Evolutionary conservation across 1,284 basidiomycete genomes (phyloP).

Genomic region (Melanopsichium pennsylvanicum): DNA sequence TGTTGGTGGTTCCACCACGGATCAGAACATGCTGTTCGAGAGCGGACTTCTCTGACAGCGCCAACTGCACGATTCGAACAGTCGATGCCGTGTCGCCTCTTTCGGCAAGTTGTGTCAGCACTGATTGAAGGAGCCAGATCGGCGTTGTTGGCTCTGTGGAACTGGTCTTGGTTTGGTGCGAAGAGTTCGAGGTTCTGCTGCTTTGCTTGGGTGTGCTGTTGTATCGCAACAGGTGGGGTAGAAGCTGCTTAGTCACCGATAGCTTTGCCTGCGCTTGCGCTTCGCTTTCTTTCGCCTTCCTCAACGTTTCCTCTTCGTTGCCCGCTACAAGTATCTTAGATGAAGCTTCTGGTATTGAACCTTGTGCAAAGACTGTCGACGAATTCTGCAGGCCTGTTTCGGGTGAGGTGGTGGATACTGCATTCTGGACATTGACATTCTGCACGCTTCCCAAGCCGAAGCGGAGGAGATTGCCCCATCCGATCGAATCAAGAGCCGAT

Average conservation of each 20-base stretch:
- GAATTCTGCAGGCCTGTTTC: too few species aligned
- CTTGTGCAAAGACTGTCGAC: too few species aligned
- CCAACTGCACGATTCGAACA: constrained; percentile 20
- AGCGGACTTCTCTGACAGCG: constrained; percentile 9
- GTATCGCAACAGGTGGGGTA: constrained; percentile 21
- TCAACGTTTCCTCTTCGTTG: not conserved
- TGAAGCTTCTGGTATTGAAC: too few species aligned
- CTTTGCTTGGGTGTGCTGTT: not conserved
- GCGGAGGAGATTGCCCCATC: constrained; percentile 26
- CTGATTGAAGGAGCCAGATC: constrained; percentile 30
- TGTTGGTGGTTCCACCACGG: not conserved
- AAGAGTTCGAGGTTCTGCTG: not conserved
- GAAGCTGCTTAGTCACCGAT: constrained; percentile 21
- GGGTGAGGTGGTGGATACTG: too few species aligned
- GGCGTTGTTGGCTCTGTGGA: constrained; percentile 6
- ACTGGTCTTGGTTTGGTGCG: not conserved
- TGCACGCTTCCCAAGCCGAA: constrained; percentile 16
- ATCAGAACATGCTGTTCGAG: not conserved
- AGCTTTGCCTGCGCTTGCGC: constrained; percentile 22
- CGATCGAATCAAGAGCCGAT: constrained; percentile 8
- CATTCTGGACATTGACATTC: not conserved
- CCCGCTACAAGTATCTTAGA: not conserved
- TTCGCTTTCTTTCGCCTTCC: not conserved
- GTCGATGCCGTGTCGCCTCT: constrained; percentile 13
- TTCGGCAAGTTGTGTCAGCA: constrained; percentile 24